Evolutionary conservation across 2,329 filamentous ascomycete species (phyloP).

Genomic region (Alternaria rosae): DNA sequence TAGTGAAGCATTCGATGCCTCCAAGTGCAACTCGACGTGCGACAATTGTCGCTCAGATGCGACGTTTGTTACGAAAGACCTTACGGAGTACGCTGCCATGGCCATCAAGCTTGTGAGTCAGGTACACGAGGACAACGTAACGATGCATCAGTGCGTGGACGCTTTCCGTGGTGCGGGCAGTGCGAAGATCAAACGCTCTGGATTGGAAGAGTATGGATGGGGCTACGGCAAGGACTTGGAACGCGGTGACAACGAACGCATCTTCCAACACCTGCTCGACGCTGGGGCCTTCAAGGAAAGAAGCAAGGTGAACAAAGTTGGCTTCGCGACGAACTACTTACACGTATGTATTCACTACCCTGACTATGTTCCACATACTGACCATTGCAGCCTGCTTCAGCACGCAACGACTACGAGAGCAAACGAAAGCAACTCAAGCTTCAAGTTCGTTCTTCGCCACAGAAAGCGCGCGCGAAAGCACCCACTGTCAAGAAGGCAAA

Average conservation of each 20-base stretch:
- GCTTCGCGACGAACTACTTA: constrained; percentile 79
- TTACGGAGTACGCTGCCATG: constrained; percentile 75
- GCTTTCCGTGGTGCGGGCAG: constrained; percentile 76
- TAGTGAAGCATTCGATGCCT: constrained; percentile 78
- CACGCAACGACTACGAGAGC: constrained; percentile 55
- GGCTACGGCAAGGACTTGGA: constrained; percentile 75
- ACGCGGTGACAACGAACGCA: constrained; percentile 78
- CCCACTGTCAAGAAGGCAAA: constrained; percentile 27
- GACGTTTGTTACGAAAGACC: constrained; percentile 76
- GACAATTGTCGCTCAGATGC: constrained; percentile 86
- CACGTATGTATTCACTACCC: constrained; percentile 57
- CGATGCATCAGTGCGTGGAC: constrained; percentile 79
- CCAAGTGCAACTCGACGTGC: constrained; percentile 77
- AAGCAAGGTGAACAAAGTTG: constrained; percentile 68
- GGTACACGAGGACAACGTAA: constrained; percentile 65
- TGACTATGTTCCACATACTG: constrained; percentile 12
- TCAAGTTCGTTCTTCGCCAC: constrained; percentile 60
- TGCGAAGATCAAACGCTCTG: constrained; percentile 64
- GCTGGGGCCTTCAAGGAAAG: constrained; percentile 78
- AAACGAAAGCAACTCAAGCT: constrained; percentile 55
- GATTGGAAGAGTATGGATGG: constrained; percentile 61
- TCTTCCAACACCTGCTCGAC: constrained; percentile 78
- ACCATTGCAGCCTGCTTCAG: constrained; percentile 51
- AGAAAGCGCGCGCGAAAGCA: constrained; percentile 43
- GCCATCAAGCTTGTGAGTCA: constrained; percentile 73